Evolutionary conservation across 2,329 filamentous ascomycete species (phyloP), one percentile per base, ranked within the genome.

Genomic region (Diaporthe eres): DNA sequence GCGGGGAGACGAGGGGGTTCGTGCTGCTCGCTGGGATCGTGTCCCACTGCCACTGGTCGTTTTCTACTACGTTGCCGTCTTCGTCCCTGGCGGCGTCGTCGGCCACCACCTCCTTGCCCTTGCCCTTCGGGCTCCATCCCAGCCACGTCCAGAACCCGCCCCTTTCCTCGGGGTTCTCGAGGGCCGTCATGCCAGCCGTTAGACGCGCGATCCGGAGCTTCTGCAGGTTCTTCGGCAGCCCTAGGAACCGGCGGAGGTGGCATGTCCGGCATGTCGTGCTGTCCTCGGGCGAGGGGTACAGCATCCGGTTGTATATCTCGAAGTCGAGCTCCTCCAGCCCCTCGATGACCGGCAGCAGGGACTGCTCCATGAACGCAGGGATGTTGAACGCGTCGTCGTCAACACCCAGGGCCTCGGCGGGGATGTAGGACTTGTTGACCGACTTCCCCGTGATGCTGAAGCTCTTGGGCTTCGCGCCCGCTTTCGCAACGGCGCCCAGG

Each of bases 71-170:
- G 17, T 49, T 25, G 13, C 25, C 25, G 12, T 44, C 60, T 13
- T 70, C 71, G 15, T 31, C 6, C 0, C 31, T 19, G 2, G n/a
- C 60, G 37, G 31, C 51, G 3, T 25, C 58, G 10, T 13, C 42
- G 17, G 58, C 31, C 5, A 44, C 34, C 10, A 19, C 71, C n/a
- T 73, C 71, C n/a, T 73, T 73, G 47, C 25, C 58, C 49, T 73
- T 73, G 6, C 71, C 58, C 12, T 73, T 73, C 0, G 49, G 58
- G 17, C 51, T 63, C 34, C 31, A 37, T 2, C 58, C 58, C 28
- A 73, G 31, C 71, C 71, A 73, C 8, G 25, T 31, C 71, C 71
- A 73, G 55, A 73, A 65, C 8, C 39, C 58, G 25, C 51, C 71
- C 8, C 5, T n/a, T 12, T 34, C 47, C 34, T 42, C 37, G 9